Evolutionary conservation across 2,329 filamentous ascomycete species (phyloP).

Genomic region (Ceratocystis papillata): DNA sequence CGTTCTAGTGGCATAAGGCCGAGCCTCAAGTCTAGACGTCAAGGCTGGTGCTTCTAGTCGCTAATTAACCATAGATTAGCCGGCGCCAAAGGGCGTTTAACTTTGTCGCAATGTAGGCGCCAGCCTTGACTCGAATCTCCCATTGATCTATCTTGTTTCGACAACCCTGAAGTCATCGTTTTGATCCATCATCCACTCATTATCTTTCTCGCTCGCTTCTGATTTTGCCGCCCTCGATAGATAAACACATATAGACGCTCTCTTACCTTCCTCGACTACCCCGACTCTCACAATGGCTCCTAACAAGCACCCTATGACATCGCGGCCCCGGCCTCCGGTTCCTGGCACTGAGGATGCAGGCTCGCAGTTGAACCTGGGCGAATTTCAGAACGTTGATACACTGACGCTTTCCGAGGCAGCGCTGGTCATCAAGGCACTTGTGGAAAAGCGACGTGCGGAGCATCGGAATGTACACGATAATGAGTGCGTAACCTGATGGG

Average conservation of each 20-base stretch:
- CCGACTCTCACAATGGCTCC: constrained; percentile 15
- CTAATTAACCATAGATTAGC: constrained; percentile 18
- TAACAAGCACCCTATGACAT: constrained; percentile 34
- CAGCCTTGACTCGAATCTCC: constrained; percentile 13
- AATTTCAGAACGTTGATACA: constrained; percentile 85
- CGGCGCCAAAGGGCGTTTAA: constrained; percentile 20
- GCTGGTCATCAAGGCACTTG: constrained; percentile 81
- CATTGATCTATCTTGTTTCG: background rate
- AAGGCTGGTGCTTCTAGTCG: background rate
- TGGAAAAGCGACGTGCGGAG: constrained; percentile 67
- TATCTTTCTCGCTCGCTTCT: background rate
- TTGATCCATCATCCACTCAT: background rate
- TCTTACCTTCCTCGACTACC: background rate
- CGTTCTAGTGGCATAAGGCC: background rate
- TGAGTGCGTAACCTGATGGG: constrained; percentile 48
- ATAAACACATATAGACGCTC: too few species aligned
- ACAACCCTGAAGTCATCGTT: constrained; percentile 1
- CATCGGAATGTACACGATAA: constrained; percentile 75
- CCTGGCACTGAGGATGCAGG: constrained; percentile 82
- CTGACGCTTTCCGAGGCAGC: constrained; percentile 86
- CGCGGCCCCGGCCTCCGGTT: constrained; percentile 56
- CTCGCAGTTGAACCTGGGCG: constrained; percentile 71
- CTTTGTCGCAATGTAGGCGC: constrained; percentile 4
- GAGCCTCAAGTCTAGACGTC: background rate
- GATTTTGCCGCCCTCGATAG: background rate